Evolutionary conservation across 1,139 yeast species (phyloP).

Genomic region (Yamadazyma epiphylla): DNA sequence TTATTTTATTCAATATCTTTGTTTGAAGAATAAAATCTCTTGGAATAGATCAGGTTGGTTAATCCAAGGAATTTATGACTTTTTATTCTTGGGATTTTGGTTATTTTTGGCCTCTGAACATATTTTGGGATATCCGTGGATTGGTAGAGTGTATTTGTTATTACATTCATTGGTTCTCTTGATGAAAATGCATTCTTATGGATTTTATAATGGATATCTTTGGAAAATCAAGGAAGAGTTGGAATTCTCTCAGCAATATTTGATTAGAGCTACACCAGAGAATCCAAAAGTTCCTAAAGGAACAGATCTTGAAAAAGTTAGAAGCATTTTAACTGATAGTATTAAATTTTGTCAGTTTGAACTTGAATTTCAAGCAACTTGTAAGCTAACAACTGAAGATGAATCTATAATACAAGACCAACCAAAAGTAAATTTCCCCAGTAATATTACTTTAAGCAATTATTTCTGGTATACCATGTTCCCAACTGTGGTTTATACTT

Average conservation of each 20-base stretch:
- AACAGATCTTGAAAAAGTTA: slow-evolving; percentile 21
- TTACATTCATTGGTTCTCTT: slow-evolving; percentile 80
- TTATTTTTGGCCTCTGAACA: slow-evolving; percentile 48
- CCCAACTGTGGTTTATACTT: slow-evolving; percentile 84
- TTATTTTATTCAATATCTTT: slow-evolving; percentile 49
- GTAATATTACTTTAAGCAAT: slow-evolving; percentile 61
- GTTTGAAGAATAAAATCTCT: slow-evolving; percentile 36
- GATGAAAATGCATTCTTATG: slow-evolving; percentile 93
- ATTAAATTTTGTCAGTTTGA: slow-evolving; percentile 64
- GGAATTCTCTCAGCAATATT: slow-evolving; percentile 37
- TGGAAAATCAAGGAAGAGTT: slow-evolving; percentile 66
- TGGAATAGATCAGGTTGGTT: slow-evolving; percentile 67
- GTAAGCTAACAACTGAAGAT: slow-evolving; percentile 13
- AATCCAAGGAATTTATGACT: slow-evolving; percentile 55
- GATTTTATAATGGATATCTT: slow-evolving; percentile 83
- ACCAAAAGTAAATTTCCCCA: slow-evolving; percentile 50
- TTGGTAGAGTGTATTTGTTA: slow-evolving; percentile 76
- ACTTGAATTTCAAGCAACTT: slow-evolving; percentile 45
- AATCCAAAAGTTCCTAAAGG: slow-evolving; percentile 17
- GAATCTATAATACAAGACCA: slow-evolving; percentile 16
- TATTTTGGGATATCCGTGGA: slow-evolving; percentile 65
- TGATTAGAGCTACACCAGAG: slow-evolving; percentile 14
- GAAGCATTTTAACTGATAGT: slow-evolving; percentile 37
- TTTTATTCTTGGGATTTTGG: slow-evolving; percentile 46
- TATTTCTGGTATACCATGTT: slow-evolving; percentile 80